Percentiles rank a stretch among this genome's conserved stretches.
Conservation (phyloP, 2,329 filamentous ascomycete species). For the Ophiostoma himal-ulmi region DNA sequence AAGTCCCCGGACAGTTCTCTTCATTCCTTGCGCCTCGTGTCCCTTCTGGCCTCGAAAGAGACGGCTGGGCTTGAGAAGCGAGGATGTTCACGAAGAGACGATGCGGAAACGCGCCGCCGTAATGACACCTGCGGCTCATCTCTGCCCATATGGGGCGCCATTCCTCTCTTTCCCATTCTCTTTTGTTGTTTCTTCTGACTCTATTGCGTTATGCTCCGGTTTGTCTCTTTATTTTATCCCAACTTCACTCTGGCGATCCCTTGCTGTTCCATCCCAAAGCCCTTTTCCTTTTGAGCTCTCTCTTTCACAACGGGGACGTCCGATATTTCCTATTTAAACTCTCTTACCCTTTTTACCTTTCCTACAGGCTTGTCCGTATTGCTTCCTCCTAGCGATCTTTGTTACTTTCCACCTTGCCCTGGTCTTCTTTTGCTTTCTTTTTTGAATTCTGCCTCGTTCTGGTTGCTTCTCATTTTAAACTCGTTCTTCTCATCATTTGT, state of each 20-base stretch:
- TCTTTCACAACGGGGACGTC: slow-evolving; percentile 16
- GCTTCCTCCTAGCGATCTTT: neutral
- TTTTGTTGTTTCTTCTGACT: slow-evolving; percentile 24
- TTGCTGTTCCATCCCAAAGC: slow-evolving; percentile 12
- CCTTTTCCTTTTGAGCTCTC: slow-evolving; percentile 20
- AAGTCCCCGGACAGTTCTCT: slow-evolving; percentile 92
- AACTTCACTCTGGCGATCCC: slow-evolving; percentile 4
- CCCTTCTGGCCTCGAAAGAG: slow-evolving; percentile 25
- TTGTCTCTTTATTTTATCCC: slow-evolving; percentile 22
- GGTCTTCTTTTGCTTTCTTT: neutral
- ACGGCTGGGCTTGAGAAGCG: neutral
- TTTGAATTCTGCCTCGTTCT: neutral
- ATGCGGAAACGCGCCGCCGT: slow-evolving; percentile 99
- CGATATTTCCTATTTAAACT: slow-evolving; percentile 16
- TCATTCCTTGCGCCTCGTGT: slow-evolving; percentile 29
- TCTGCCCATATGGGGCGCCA: slow-evolving; percentile 42
- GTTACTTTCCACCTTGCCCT: slow-evolving; percentile 11
- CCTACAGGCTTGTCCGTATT: neutral
- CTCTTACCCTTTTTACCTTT: slow-evolving; percentile 14
- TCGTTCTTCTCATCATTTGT: slow-evolving; percentile 11
- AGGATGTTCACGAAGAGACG: slow-evolving; percentile 32
- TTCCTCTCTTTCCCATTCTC: slow-evolving; percentile 2
- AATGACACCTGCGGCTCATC: slow-evolving; percentile 93
- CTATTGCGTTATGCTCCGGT: slow-evolving; percentile 40
- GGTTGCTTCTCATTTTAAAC: slow-evolving; percentile 15